These are phyloP conservation scores for Nepenthes alata DNA, from an alignment of 179 eudicot genomes.

Conservation along the genomic window DNA sequence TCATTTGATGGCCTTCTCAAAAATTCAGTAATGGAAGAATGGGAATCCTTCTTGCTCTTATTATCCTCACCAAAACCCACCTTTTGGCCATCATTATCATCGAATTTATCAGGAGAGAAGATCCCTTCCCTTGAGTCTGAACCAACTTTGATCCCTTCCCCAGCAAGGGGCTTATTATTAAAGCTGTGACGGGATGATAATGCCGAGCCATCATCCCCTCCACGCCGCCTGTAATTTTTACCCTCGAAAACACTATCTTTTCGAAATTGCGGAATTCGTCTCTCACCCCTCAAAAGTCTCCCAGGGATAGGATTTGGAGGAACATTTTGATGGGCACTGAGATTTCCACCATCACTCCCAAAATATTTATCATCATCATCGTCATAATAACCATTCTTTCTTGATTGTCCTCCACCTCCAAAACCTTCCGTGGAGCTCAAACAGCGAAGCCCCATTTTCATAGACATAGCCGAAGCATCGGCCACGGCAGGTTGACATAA, in stretches of 20 bases:
- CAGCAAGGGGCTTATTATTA: constrained; percentile 9
- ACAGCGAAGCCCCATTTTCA: constrained; percentile 13
- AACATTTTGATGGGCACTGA: constrained; percentile 12
- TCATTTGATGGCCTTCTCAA: constrained; percentile 16
- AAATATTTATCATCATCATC: constrained; percentile 13
- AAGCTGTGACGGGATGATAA: constrained; percentile 7
- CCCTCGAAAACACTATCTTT: constrained; percentile 6
- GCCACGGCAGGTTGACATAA: constrained; percentile 7
- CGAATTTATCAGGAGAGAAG: constrained; percentile 12
- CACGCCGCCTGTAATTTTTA: constrained; percentile 7
- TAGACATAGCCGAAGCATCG: constrained; percentile 4
- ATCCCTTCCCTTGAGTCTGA: constrained; percentile 12
- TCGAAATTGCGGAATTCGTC: constrained; percentile 12
- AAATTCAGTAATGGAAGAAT: constrained; percentile 24
- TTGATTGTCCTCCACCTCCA: constrained; percentile 6
- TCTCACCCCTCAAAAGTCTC: constrained; percentile 21
- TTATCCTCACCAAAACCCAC: constrained; percentile 11
- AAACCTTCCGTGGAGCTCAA: constrained; percentile 13
- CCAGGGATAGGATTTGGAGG: constrained; percentile 9
- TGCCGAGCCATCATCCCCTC: constrained; percentile 14
- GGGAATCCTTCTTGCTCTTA: constrained; percentile 13
- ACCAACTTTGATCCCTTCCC: constrained; percentile 11
- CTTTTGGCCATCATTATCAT: constrained; percentile 8
- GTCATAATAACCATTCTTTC: constrained; percentile 13
- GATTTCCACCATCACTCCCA: constrained; percentile 13